Base-by-base conservation (phyloP, 495 filamentous ascomycete species). In the Xylaria cubensis region DNA sequence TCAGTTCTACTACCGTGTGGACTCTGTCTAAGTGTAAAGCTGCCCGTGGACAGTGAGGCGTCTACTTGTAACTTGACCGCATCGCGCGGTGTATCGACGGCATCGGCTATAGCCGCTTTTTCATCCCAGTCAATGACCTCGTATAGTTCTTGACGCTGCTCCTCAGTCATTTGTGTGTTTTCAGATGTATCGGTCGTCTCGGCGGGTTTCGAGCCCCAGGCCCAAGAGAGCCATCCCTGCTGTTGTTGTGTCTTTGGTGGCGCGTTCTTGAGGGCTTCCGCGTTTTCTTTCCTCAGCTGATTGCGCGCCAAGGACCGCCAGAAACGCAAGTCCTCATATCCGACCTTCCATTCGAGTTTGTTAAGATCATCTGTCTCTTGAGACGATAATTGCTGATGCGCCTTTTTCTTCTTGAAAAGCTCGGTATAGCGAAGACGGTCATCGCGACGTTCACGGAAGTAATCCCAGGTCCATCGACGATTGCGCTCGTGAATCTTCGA, bases 61-160 rank as follows among this genome's bases (percentile, higher is more conserved):
- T 98, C 93, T 70, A 98, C 84, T 79, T 98, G 93, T 77, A 98
- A 84, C 82, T 98, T 97, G 67, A 98, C 88, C 64, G 92, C 93
- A 72, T 99, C 97, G 58, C 92, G 89, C 0, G 96, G 96, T 62
- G 93, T 86, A 77, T 98, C 95, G 34, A 99, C 92, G 67, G 91
- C 91, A 73, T 96, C 95, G 0, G 93, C 85, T 42, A 99, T 86
- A 3, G 91, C 91, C 64, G 94, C 92, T 85, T 98, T 98, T 83
- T 99, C 96, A 75, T 99, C 93, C 92, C 94, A 99, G 77, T 98
- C 94, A 74, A 99, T 99, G 44, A 93, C 97, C 74, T 94, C 93
- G 77, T 99, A 99, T 10, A 99, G 88, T 83, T 98, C 96, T 79
- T 98, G 94, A 55, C 95, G 90, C 79, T 99, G 94, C 80, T 97